Evolutionary conservation across 1,284 basidiomycete species (phyloP), one percentile per base, ranked within the genome.

Genomic region (Marasmius sp.): DNA sequence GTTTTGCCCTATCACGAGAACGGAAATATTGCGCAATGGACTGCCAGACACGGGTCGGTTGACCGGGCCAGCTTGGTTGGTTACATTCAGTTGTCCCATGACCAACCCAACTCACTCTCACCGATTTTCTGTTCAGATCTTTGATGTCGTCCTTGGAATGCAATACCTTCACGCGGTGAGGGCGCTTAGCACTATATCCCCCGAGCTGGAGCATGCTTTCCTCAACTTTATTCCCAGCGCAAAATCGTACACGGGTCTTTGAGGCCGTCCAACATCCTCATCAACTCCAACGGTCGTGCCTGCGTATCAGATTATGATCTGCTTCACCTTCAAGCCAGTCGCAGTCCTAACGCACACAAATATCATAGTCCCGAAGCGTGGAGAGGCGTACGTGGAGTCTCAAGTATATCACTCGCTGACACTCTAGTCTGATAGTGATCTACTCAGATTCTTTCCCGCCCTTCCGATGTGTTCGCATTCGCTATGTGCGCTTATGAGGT

Each of bases 331-430:
- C 66, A 68, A 49, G 64, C 63, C 8, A 65, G 63, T 39, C 57
- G 57, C 49, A 66, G 67, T 54, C 20, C 39, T 14, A 57, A 66
- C 20, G 66, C 67, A 1, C 67, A 71, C 60, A 57, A 69, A 50
- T 72, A 72, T 58, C 67, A 67, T 33, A 72, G 71, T 45, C 71
- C 71, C 5, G 71, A 72, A 50, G 66, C 67, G 12, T 71, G 70
- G 71, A 72, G 71, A 61, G 71, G 71, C 33, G 70, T 71, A 54
- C 39, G 71, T 68, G n/a, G 14, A 22, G 33, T 59, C 34, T 38
- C 11, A 22, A 50, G 20, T 10, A 60, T 14, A 48, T 14, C 8
- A 11, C 18, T 16, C 22, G 47, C 20, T 9, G 2, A 12, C 8
- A 43, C n/a, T 22, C 6, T 16, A 45, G 6, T 5, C 38, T 43